phyloP scores from a whole-genome alignment of 2,329 filamentous ascomycete species.

The Colletotrichum tabaci region DNA sequence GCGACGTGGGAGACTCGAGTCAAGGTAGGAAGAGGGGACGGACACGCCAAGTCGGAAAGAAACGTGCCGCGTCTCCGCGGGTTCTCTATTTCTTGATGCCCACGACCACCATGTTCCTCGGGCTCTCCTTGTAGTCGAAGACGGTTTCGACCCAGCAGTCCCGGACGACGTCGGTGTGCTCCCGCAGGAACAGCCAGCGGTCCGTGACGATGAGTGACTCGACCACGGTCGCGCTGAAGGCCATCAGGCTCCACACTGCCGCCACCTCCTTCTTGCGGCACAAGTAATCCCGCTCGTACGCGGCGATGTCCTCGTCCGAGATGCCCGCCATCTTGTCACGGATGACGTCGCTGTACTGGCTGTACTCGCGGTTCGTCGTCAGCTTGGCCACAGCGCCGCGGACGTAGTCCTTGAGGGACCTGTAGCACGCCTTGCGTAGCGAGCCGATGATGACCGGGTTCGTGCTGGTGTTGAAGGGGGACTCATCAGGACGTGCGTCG shows the following conservation, averaged over 20 bases:
- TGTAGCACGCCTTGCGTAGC: constrained; percentile 84
- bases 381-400: constrained; percentile 86
- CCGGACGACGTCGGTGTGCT: constrained; percentile 79
- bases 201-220: constrained; percentile 94
- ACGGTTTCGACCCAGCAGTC: constrained; percentile 93
- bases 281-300: constrained; percentile 77
- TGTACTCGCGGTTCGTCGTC: constrained; percentile 69
- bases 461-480: constrained; percentile 71
- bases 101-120: constrained; percentile 92
- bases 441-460: constrained; percentile 90
- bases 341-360: constrained; percentile 73
- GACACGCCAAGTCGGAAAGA: neutral
- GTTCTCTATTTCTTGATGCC: constrained; percentile 78
- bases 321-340: constrained; percentile 76
- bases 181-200: constrained; percentile 87
- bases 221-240: constrained; percentile 90
- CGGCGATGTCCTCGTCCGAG: constrained; percentile 81
- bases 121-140: constrained; percentile 89
- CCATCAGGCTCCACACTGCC: constrained; percentile 95
- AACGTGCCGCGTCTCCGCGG: neutral
- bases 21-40: neutral
- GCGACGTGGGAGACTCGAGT: neutral
- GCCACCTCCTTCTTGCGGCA: constrained; percentile 84
- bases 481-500: constrained; percentile 45
- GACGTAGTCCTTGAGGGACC: constrained; percentile 82